These are phyloP conservation scores for Cercospora sp. DNA, from an alignment of 2,329 filamentous ascomycete species.

Conservation along the genomic window DNA sequence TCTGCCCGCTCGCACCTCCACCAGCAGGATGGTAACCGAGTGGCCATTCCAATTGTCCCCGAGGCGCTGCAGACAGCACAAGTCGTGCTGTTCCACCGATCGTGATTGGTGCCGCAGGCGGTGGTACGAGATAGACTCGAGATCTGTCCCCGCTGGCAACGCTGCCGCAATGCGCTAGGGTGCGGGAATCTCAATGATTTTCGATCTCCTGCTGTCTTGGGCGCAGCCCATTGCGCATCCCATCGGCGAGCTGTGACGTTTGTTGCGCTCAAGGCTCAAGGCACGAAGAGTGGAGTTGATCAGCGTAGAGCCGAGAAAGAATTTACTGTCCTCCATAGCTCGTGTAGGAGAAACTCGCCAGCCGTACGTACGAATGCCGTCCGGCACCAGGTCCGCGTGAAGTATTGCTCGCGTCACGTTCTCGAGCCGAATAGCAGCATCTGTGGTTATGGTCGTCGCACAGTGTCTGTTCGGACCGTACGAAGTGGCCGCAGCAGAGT, in stretches of 20 bases:
- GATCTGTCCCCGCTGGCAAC: conserved; percentile 8
- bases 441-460: background rate
- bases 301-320: background rate
- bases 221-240: background rate
- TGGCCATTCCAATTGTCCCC: background rate
- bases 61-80: conserved; percentile 8
- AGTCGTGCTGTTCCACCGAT: background rate
- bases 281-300: background rate
- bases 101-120: conserved; percentile 9
- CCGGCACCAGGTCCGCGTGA: background rate
- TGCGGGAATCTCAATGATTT: background rate
- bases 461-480: background rate
- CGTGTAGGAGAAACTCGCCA: background rate
- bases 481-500: background rate
- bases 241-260: conserved; percentile 2
- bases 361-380: background rate
- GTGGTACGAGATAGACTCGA: conserved; percentile 10
- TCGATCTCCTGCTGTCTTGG: conserved; percentile 6
- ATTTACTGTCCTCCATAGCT: background rate
- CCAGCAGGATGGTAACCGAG: background rate
- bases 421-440: background rate
- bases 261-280: background rate
- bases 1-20: conserved; percentile 6
- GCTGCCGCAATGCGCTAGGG: conserved; percentile 9
- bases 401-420: background rate